Evolutionary conservation across 179 eudicot species (phyloP).

Genomic region (Amaranthus tricolor): DNA sequence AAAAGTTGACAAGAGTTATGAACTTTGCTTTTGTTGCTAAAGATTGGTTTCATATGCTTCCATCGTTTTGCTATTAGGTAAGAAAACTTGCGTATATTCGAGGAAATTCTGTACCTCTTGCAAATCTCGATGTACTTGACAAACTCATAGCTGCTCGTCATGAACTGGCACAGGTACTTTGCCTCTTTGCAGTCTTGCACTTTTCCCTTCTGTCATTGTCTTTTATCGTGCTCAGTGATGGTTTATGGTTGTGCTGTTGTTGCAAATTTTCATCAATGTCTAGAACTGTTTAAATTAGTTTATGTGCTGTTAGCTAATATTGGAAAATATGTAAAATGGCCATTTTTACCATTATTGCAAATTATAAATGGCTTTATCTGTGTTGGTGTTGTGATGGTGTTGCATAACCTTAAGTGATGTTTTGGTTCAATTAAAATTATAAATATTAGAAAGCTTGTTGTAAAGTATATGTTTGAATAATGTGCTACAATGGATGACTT

Average conservation of each 20-base stretch:
- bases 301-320: neutral
- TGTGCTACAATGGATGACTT: neutral
- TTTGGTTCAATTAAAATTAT: neutral
- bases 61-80: slow-evolving; percentile 43
- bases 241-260: neutral
- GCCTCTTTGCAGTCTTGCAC: slow-evolving; percentile 7
- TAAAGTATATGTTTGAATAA: slow-evolving; percentile 5
- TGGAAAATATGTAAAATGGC: neutral
- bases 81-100: slow-evolving; percentile 71
- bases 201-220: neutral
- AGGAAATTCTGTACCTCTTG: slow-evolving; percentile 81
- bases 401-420: neutral
- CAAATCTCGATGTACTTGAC: slow-evolving; percentile 86
- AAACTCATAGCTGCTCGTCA: slow-evolving; percentile 87
- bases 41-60: neutral
- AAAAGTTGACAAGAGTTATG: neutral
- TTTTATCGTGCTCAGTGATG: neutral
- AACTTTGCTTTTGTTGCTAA: slow-evolving; percentile 3
- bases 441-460: neutral
- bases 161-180: slow-evolving; percentile 79
- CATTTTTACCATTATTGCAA: neutral
- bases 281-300: neutral
- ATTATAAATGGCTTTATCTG: neutral
- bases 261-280: neutral
- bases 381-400: neutral